Base-by-base conservation (phyloP, 1,139 yeast species). In the Casaregolazyma lundiana region DNA sequence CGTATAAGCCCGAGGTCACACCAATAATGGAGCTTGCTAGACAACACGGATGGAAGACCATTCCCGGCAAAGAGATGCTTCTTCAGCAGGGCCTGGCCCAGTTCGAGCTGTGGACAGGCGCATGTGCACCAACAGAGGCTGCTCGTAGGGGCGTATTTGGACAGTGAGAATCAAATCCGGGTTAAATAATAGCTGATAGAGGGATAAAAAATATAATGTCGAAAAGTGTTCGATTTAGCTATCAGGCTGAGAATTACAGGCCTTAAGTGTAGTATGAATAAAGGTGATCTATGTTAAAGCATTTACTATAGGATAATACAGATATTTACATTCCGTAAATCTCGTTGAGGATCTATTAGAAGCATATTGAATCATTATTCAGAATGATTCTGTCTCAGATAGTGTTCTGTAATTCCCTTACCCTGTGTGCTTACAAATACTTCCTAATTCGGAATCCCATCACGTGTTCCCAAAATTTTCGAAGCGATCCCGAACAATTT, bases 71-170 rank as follows among this genome's bases (percentile, higher is more conserved):
- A 36, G 89, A 88, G 58, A 86, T 92, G 95, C 75, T 92, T 55
- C 88, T 89, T 18, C 81, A 85, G 66, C 97, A 92, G 67, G 98
- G 97, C 46, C 81, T 86, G 43, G 87, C 78, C 51, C 97, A 92
- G 67, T 89, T 90, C 63, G 70, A 76, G 53, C 67, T 80, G 50
- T 90, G 94, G 81, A 86, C 92, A 16, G 89, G 90, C 0, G 67
- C 75, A 49, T 69, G 66, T 64, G 69, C 71, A 1, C 63, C 66
- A 6, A 40, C 47, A n/a, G 49, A 48, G 20, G 51, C 49, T 37
- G 59, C 58, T 9, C 46, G 46, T 38, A 37, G 45, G 34, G 55
- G 57, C 1, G 55, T 55, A 15, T 41, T 40, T 22, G 22, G 13
- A 34, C 20, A 34, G 32, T 26, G 15, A 26, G n/a, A n/a, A n/a